phyloP scores from a whole-genome alignment of 805 yeast genomes.

The Peterozyma toletana region DNA sequence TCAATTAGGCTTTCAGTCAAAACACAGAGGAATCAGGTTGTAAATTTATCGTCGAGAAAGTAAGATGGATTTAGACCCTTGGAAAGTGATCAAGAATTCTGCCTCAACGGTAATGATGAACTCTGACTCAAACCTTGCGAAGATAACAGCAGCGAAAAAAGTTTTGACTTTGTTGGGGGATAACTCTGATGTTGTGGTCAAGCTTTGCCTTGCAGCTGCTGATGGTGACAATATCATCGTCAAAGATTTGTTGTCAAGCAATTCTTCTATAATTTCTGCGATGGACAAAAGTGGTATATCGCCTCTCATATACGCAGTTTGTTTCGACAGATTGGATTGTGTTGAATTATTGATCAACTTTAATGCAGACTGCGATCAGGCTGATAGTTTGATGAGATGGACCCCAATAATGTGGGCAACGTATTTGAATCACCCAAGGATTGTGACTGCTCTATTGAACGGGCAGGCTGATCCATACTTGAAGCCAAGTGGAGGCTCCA shows the following conservation, averaged over 20 bases:
- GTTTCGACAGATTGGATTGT: constrained; percentile 39
- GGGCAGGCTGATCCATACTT: constrained; percentile 58
- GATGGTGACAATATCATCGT: constrained; percentile 25
- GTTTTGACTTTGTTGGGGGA: constrained; percentile 21
- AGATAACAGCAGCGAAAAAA: constrained; percentile 28
- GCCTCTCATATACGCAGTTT: constrained; percentile 46
- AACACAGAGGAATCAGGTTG: background rate
- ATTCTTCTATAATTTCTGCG: constrained; percentile 17
- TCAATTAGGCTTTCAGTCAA: background rate
- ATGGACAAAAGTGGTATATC: constrained; percentile 34
- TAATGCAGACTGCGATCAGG: constrained; percentile 39
- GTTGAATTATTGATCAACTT: constrained; percentile 40
- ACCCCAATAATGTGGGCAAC: constrained; percentile 88
- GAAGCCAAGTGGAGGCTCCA: constrained; percentile 23
- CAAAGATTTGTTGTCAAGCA: constrained; percentile 16
- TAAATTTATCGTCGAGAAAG: background rate
- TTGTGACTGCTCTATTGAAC: constrained; percentile 50
- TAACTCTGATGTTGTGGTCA: constrained; percentile 21
- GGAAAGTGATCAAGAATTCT: constrained; percentile 17
- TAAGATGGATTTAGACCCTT: constrained; percentile 20
- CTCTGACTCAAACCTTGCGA: constrained; percentile 21
- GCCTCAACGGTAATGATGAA: constrained; percentile 13
- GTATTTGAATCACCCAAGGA: constrained; percentile 45
- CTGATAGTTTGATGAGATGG: constrained; percentile 44
- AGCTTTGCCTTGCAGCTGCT: constrained; percentile 29